Base-by-base conservation (phyloP, 805 yeast genomes). In the Wickerhamiella bombiphila region DNA sequence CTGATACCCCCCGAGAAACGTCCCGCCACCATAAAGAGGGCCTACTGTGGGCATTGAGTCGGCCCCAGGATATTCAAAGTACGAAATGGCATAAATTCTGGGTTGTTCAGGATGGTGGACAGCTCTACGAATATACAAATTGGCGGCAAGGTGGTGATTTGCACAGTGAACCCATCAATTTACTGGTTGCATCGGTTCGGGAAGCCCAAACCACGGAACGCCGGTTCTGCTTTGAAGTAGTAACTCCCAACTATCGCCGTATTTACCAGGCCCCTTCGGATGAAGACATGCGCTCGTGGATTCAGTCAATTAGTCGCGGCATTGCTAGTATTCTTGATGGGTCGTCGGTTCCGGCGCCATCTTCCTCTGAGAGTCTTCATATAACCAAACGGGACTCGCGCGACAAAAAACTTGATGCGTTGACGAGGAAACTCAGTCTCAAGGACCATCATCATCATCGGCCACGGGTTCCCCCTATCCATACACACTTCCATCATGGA, bases 1-100 rank as follows among this genome's bases (percentile, higher is more conserved):
- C 26, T 3, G 16, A 20, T 3, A 6, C 9, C 18, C 36, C 9
- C 13, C 15, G 15, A 17, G 14, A 8, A n/a, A 6, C 26, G n/a
- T 8, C 9, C 18, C 39, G 16, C 8, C 22, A 17, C 7, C 40
- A 57, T 32, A 63, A 63, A 39, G 67, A 63, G 43, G 69, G 68
- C 0, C 48, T 63, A 16, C 41, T 63, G 20, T 64, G 68, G 67
- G 65, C 68, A 1, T 50, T 64, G 52, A 56, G 59, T 9, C 51
- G 61, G 6, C 64, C 68, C 6, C 58, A 54, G 1, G 57, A 56
- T 9, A 43, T 52, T 14, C 48, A 39, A 41, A 51, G 37, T 55
- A 54, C 39, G 25, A 63, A 62, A 3, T 85, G 94, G 95, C 93
- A 82, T 55, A 82, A 81, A 50, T 85, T 78, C 54, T 80, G 93